Conservation (phyloP, 495 filamentous ascomycete species). For the Penicillium cosmopolitanum region DNA sequence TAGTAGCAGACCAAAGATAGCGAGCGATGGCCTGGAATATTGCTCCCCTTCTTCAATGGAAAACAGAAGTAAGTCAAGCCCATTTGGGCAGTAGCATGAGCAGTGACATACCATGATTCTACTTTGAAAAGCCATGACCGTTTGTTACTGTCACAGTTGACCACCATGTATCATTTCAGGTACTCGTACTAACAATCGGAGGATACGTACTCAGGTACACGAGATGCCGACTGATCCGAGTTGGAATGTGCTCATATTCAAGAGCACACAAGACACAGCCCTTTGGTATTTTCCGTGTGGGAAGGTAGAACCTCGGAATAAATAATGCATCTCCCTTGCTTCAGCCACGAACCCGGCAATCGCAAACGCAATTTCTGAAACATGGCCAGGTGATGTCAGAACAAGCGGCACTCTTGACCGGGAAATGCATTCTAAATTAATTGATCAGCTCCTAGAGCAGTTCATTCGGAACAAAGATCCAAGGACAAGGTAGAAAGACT, state of each 20-base stretch:
- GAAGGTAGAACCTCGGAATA: background rate
- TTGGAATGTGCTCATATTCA: background rate
- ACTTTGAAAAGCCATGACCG: no score
- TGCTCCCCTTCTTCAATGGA: no score
- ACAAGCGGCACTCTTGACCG: background rate
- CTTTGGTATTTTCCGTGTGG: background rate
- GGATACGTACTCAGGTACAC: background rate
- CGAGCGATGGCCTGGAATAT: no score
- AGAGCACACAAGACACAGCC: background rate
- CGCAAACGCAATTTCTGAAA: background rate
- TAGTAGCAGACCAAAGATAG: no score
- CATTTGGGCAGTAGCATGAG: no score
- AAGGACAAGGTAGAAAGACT: no score
- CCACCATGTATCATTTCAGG: background rate
- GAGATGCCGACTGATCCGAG: constrained; percentile 14
- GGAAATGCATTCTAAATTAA: no score
- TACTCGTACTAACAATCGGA: background rate
- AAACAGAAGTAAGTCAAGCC: no score
- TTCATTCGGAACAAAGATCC: background rate
- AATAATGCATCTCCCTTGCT: constrained; percentile 17
- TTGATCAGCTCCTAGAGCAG: background rate
- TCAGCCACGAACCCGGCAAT: constrained; percentile 9
- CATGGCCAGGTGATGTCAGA: background rate
- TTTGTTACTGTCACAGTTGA: no score
- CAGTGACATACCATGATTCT: no score